Conservation (phyloP, 1,284 basidiomycete species). For the Ceratobasidium sp. region DNA sequence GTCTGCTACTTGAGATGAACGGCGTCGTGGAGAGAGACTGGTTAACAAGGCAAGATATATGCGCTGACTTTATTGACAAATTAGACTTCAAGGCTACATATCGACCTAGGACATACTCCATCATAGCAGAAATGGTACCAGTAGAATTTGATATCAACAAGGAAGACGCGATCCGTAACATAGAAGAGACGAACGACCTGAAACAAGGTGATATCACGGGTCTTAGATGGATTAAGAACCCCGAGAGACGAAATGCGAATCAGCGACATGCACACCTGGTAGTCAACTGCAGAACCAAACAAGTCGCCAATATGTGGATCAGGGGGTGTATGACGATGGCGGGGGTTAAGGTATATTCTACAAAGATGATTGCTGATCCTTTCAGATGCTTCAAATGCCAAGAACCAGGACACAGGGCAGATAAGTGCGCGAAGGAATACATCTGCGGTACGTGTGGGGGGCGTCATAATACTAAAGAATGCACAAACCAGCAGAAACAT, state of each 20-base stretch:
- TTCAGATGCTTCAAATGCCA: constrained; percentile 10
- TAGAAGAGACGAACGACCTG: not conserved
- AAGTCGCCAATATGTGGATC: not conserved
- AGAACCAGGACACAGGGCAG: not conserved
- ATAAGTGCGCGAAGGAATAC: not conserved
- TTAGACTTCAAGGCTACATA: no score
- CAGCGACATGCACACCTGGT: not conserved
- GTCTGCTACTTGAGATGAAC: not conserved
- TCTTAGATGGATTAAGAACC: not conserved
- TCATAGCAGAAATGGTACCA: not conserved
- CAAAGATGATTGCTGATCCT: not conserved
- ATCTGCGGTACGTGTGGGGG: not conserved
- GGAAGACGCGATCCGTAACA: no score
- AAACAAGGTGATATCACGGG: not conserved
- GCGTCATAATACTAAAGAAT: not conserved
- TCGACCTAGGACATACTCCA: not conserved
- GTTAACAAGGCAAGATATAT: not conserved
- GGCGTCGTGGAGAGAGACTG: not conserved
- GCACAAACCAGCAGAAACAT: not conserved
- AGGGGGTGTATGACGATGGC: not conserved
- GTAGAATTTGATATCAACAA: not conserved
- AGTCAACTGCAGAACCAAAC: not conserved
- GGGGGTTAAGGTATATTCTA: not conserved
- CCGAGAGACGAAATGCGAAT: not conserved
- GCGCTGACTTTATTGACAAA: not conserved